Base-by-base conservation (phyloP, 805 yeast species). In the Nakazawaea molendinolei region DNA sequence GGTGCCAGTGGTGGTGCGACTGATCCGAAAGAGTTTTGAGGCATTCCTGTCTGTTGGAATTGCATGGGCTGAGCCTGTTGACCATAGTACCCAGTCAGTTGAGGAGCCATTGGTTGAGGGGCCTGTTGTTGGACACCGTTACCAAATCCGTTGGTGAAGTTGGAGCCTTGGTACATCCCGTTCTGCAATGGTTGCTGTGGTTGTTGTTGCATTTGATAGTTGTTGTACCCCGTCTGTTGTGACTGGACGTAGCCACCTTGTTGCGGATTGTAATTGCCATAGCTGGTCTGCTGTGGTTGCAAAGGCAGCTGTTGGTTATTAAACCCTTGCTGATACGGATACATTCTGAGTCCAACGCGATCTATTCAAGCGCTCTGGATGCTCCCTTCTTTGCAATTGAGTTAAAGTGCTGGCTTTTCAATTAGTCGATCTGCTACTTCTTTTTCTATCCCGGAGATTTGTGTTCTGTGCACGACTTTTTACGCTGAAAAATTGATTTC, bases 181-280 rank as follows among this genome's bases (percentile, higher is more conserved):
- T 71, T 63, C 6, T 57, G 59, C 43, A 67, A 71, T 12, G 62
- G 49, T 24, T 49, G 53, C 37, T 52, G 62, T 18, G 44, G 44
- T 27, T 46, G 59, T 32, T 50, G 61, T 33, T 49, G 65, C 18
- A 50, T 61, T 28, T 49, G 56, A n/a, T 49, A 51, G 31, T 42
- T 40, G 36, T 44, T 40, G 37, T 40, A 47, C 10, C 55, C 43
- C 25, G 42, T 46, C 46, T 49, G 56, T 1, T 60, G 61, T 2
- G 60, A 53, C 14, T 50, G 52, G 37, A 57, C 60, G 28, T 12
- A 25, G 7, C 28, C 28, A 10, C 7, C 15, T 19, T 14, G 30
- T 27, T 27, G 30, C 6, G 17, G 30, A 38, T 22, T 50, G 53
- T 37, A 51, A 55, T 14, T 24, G 41, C 47, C 53, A 46, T 41